Conservation (phyloP, 2,329 filamentous ascomycete genomes). For the Scedosporium dehoogii region DNA sequence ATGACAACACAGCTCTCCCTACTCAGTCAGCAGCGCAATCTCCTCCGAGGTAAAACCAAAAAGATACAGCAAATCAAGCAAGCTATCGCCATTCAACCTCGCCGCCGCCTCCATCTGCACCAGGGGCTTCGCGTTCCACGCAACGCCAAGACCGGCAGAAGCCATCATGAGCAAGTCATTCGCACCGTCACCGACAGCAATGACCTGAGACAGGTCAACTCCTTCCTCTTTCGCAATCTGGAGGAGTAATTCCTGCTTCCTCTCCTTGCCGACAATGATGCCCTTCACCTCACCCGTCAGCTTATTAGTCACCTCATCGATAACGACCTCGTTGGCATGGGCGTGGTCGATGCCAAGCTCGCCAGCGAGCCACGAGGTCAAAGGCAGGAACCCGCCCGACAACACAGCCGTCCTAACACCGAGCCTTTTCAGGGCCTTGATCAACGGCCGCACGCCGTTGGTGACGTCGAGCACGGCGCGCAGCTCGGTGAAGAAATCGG, state of each 20-base stretch:
- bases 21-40: conserved; percentile 35
- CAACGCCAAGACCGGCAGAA: conserved; percentile 65
- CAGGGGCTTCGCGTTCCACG: conserved; percentile 75
- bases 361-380: conserved; percentile 76
- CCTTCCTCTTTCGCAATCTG: conserved; percentile 61
- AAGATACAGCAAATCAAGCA: conserved; percentile 64
- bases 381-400: conserved; percentile 82
- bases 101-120: conserved; percentile 71
- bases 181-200: conserved; percentile 73
- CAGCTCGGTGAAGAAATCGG: conserved; percentile 68
- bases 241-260: conserved; percentile 61
- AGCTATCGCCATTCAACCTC: conserved; percentile 58
- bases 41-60: conserved; percentile 64
- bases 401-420: conserved; percentile 85
- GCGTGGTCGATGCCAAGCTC: conserved; percentile 80
- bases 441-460: conserved; percentile 64
- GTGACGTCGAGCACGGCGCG: conserved; percentile 70
- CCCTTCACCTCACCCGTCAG: conserved; percentile 66
- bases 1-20: too few relatives aligned
- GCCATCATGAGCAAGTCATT: conserved; percentile 77
- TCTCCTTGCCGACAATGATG: conserved; percentile 64
- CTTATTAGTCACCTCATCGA: conserved; percentile 41
- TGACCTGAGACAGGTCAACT: conserved; percentile 53
- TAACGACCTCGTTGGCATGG: conserved; percentile 73
- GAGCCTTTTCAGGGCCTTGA: conserved; percentile 63